Conservation (phyloP, 768 basidiomycete species). For the Trichaptum fuscoviolaceum region DNA sequence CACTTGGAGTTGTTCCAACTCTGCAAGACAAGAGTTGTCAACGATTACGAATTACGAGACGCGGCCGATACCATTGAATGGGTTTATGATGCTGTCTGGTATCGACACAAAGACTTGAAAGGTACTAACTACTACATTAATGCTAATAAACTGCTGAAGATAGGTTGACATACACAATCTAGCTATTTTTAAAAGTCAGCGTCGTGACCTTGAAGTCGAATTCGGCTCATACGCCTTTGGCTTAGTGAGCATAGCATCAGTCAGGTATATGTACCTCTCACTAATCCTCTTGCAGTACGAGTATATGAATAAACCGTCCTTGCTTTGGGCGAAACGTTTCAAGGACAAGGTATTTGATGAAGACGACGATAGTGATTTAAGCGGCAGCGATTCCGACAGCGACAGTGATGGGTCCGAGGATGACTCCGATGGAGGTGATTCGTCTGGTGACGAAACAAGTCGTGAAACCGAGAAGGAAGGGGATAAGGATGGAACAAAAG, state of each 20-base stretch:
- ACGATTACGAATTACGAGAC: constrained; percentile 25
- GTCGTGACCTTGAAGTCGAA: constrained; percentile 19
- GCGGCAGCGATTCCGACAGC: background rate
- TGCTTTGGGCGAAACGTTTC: background rate
- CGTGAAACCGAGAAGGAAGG: background rate
- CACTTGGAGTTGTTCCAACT: constrained; percentile 29
- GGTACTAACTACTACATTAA: constrained; percentile 13
- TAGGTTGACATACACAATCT: background rate
- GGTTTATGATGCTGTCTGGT: constrained; percentile 16
- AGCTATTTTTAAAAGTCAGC: constrained; percentile 26
- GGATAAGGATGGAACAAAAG: background rate
- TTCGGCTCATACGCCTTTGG: constrained; percentile 24
- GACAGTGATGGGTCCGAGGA: background rate
- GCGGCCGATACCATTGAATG: constrained; percentile 17
- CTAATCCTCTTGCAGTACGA: background rate
- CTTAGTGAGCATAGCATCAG: constrained; percentile 16
- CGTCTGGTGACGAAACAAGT: background rate
- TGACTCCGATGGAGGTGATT: background rate
- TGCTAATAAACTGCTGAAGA: background rate
- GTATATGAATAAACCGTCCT: background rate
- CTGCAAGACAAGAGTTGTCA: constrained; percentile 20
- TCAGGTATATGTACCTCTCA: background rate
- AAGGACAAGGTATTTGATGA: background rate
- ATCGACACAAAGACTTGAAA: constrained; percentile 21
- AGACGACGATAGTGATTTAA: background rate